phyloP scores from a whole-genome alignment of 306 rosid genomes.

The Rosa multiflora region DNA sequence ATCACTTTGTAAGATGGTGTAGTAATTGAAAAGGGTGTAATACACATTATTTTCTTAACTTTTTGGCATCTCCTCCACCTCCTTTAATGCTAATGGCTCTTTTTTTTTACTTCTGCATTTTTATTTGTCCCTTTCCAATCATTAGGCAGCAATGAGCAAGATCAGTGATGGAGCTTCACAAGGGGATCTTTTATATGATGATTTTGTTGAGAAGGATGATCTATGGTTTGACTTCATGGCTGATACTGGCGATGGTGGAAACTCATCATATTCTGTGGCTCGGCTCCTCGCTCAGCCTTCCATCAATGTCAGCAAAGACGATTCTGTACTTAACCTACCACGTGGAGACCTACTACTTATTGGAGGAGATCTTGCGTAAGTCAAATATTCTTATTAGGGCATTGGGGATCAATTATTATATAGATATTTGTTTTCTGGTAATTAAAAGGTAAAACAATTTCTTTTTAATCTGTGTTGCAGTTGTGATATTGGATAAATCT shows the following conservation, averaged over 20 bases:
- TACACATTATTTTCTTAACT: background rate
- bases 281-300: constrained; percentile 88
- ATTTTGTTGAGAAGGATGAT: constrained; percentile 72
- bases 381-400: constrained; percentile 23
- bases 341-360: constrained; percentile 87
- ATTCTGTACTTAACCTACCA: constrained; percentile 52
- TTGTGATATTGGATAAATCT: constrained; percentile 7
- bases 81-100: background rate
- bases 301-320: constrained; percentile 50
- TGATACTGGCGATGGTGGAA: constrained; percentile 99
- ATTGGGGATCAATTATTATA: constrained; percentile 11
- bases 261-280: constrained; percentile 91
- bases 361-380: constrained; percentile 99
- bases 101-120: too few relatives aligned
- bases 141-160: constrained; percentile 96
- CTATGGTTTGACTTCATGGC: constrained; percentile 99
- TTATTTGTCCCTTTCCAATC: constrained; percentile 28
- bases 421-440: constrained; percentile 20
- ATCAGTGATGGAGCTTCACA: constrained; percentile 54
- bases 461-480: background rate
- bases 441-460: constrained; percentile 14
- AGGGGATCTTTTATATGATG: constrained; percentile 68
- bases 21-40: background rate
- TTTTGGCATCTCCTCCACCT: background rate
- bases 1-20: background rate